Conservation (phyloP, 2,329 filamentous ascomycete species). For the Colletotrichum abscissum region DNA sequence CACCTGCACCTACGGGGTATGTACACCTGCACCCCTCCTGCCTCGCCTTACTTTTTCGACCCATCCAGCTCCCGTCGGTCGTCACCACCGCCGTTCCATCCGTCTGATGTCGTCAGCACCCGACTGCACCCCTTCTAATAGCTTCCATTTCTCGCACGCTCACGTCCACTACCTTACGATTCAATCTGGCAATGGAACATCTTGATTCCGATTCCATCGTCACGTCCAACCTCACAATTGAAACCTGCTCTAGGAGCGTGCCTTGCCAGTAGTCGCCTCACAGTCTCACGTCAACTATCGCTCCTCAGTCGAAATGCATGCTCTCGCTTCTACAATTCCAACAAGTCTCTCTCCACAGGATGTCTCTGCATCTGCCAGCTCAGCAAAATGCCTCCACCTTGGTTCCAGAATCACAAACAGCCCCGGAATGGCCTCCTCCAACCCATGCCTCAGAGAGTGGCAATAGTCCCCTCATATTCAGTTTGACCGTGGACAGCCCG, state of each 20-base stretch:
- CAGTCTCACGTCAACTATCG: not conserved
- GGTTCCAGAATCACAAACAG: not conserved
- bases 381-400: conserved; percentile 1
- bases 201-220: not conserved
- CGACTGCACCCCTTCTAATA: conserved; percentile 9
- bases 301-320: not conserved
- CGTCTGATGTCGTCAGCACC: conserved; percentile 28
- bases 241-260: not conserved
- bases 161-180: not conserved
- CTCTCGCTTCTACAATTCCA: conserved; percentile 1
- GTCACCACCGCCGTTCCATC: conserved; percentile 19
- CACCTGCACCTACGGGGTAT: not conserved
- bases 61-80: not conserved
- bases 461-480: not conserved
- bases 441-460: not conserved
- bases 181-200: not conserved
- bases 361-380: conserved; percentile 9
- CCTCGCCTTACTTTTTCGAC: not conserved
- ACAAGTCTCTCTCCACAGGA: not conserved
- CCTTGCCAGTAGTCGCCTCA: not conserved
- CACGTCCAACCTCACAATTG: not conserved
- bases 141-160: not conserved
- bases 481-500: not conserved
- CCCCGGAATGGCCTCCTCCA: not conserved
- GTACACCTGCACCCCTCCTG: not conserved